Conservation (phyloP, 129 eudicot genomes). For the Centrapalus pauciflorus region DNA sequence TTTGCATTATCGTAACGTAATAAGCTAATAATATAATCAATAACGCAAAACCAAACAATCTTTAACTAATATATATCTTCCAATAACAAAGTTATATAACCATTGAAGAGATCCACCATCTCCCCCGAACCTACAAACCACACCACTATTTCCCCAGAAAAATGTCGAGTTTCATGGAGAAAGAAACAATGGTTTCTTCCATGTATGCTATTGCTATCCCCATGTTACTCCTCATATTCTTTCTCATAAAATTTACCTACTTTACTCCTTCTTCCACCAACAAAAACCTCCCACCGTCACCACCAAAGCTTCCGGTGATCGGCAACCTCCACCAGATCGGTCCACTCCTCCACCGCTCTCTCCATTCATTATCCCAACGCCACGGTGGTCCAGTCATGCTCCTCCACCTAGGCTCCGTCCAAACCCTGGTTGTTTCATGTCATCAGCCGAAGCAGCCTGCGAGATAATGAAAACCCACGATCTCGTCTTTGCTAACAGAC, state of each 20-base stretch:
- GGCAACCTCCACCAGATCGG: constrained; percentile 72
- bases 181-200: background rate
- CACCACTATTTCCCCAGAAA: too few relatives aligned
- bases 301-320: constrained; percentile 53
- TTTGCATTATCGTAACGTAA: too few relatives aligned
- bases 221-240: constrained; percentile 10
- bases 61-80: background rate
- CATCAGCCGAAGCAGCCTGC: constrained; percentile 51
- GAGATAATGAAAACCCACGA: constrained; percentile 67
- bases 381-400: constrained; percentile 50
- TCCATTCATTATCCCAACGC: constrained; percentile 32
- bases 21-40: too few relatives aligned
- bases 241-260: constrained; percentile 26
- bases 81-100: background rate
- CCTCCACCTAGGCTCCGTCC: constrained; percentile 50
- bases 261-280: background rate
- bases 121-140: too few relatives aligned
- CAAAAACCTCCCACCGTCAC: constrained; percentile 58
- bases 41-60: too few relatives aligned
- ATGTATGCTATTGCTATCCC: background rate
- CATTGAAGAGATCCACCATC: too few relatives aligned
- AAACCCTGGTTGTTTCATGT: constrained; percentile 42
- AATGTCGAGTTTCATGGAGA: background rate
- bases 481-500: constrained; percentile 38
- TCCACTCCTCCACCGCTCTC: constrained; percentile 35